phyloP scores from a whole-genome alignment of 2,329 filamentous ascomycete species.

The Apiospora rasikravindrae region DNA sequence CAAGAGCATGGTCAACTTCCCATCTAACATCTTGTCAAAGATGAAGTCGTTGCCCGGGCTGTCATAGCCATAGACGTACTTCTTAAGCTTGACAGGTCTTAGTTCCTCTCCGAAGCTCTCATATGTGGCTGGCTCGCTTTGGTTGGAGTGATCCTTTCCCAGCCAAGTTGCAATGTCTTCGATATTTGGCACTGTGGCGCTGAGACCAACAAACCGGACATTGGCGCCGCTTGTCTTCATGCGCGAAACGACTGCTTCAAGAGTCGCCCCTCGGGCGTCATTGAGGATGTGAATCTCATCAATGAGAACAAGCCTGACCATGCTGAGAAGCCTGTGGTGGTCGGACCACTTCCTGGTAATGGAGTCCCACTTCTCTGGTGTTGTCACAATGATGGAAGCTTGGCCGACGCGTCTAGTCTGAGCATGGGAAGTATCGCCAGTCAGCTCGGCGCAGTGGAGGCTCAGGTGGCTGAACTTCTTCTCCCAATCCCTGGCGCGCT shows the following conservation, averaged over 20 bases:
- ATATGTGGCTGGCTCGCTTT: conserved; percentile 65
- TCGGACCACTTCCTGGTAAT: conserved; percentile 88
- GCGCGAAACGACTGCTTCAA: conserved; percentile 83
- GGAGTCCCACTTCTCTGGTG: conserved; percentile 91
- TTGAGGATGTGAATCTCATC: conserved; percentile 90
- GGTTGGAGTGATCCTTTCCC: conserved; percentile 65
- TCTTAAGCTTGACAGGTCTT: conserved; percentile 77
- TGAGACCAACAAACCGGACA: conserved; percentile 80
- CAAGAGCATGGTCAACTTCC: conserved; percentile 70
- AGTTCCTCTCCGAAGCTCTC: conserved; percentile 82
- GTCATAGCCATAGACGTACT: conserved; percentile 76
- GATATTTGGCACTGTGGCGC: conserved; percentile 84
- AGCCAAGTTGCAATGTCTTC: conserved; percentile 82
- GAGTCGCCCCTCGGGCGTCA: conserved; percentile 76
- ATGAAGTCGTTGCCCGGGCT: conserved; percentile 71
- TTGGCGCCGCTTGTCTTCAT: conserved; percentile 82
- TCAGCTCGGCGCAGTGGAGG: conserved; percentile 76
- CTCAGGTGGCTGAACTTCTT: conserved; percentile 72
- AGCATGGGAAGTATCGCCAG: conserved; percentile 75
- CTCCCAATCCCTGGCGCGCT: conserved; percentile 78
- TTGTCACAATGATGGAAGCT: conserved; percentile 84
- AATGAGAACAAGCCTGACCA: conserved; percentile 81
- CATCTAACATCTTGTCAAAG: conserved; percentile 74
- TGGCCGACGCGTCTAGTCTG: conserved; percentile 72
- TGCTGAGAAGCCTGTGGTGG: conserved; percentile 73